phyloP scores from a whole-genome alignment of 495 filamentous ascomycete genomes.

The Penicillium arizonense region DNA sequence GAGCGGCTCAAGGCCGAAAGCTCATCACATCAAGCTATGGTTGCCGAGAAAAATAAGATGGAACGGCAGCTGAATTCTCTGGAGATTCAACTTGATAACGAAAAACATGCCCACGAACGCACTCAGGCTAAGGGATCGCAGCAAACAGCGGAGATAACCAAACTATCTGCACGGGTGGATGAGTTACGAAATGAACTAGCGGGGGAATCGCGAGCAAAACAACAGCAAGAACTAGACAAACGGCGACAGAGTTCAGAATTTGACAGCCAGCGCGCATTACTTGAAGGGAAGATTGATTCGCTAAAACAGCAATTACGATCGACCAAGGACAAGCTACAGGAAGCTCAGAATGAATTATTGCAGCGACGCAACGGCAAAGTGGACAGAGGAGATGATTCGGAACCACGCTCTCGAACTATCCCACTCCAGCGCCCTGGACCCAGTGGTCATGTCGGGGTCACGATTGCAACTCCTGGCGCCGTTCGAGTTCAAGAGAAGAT shows the following conservation, averaged over 20 bases:
- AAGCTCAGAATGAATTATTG: constrained; percentile 44
- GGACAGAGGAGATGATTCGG: constrained; percentile 18
- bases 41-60: constrained; percentile 73
- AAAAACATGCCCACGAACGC: constrained; percentile 66
- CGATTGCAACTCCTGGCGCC: constrained; percentile 67
- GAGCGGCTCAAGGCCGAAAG: constrained; percentile 74
- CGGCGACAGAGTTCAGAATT: constrained; percentile 41
- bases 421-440: constrained; percentile 42
- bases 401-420: constrained; percentile 35
- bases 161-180: constrained; percentile 40
- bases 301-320: constrained; percentile 64
- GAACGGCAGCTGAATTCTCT: constrained; percentile 71
- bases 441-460: constrained; percentile 44
- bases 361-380: constrained; percentile 34
- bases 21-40: constrained; percentile 58
- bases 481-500: constrained; percentile 54
- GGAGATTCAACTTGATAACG: constrained; percentile 76
- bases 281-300: constrained; percentile 67
- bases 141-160: constrained; percentile 44
- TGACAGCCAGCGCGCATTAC: constrained; percentile 52
- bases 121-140: constrained; percentile 50
- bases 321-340: constrained; percentile 69
- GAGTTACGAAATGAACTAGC: constrained; percentile 41
- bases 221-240: constrained; percentile 30
- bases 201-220: constrained; percentile 41